These are phyloP conservation scores for Gossypium arboreum DNA, from an alignment of 345 rosid genomes.

Conservation along the genomic window DNA sequence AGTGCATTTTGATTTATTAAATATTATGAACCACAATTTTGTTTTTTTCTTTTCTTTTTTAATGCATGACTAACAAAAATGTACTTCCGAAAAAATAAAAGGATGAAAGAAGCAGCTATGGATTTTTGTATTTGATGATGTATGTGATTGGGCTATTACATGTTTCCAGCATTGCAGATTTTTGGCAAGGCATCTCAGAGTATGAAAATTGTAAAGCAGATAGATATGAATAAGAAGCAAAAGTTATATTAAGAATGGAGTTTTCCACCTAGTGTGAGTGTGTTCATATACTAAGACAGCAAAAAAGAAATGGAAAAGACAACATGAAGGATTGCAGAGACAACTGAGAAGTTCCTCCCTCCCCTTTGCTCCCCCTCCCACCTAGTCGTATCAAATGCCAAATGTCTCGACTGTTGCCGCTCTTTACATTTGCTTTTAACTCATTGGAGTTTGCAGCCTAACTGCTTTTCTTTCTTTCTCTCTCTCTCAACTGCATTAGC, in stretches of 20 bases:
- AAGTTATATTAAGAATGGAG: conserved; percentile 10
- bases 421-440: conserved; percentile 58
- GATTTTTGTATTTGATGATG: too few species aligned
- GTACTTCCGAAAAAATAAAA: too few species aligned
- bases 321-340: too few species aligned
- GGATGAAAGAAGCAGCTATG: too few species aligned
- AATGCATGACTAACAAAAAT: too few species aligned
- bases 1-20: too few species aligned
- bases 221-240: conserved; percentile 1
- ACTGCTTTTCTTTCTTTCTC: conserved; percentile 2
- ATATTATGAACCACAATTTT: too few species aligned
- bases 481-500: conserved; percentile 28
- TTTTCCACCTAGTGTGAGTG: conserved; percentile 16
- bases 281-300: conserved; percentile 1
- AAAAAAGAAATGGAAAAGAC: not conserved
- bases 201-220: not conserved
- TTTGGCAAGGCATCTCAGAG: too few species aligned
- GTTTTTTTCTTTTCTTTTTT: too few species aligned
- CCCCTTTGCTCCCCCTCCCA: not conserved
- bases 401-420: conserved; percentile 33
- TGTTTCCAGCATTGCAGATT: too few species aligned
- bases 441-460: conserved; percentile 39
- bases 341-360: too few species aligned
- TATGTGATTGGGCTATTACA: too few species aligned
- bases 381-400: conserved; percentile 23